Percentiles rank a stretch among this genome's conserved stretches.
Evolutionary conservation across 371 early-diverging fungal species (phyloP).

Genomic region (Rhizopus microsporus): DNA sequence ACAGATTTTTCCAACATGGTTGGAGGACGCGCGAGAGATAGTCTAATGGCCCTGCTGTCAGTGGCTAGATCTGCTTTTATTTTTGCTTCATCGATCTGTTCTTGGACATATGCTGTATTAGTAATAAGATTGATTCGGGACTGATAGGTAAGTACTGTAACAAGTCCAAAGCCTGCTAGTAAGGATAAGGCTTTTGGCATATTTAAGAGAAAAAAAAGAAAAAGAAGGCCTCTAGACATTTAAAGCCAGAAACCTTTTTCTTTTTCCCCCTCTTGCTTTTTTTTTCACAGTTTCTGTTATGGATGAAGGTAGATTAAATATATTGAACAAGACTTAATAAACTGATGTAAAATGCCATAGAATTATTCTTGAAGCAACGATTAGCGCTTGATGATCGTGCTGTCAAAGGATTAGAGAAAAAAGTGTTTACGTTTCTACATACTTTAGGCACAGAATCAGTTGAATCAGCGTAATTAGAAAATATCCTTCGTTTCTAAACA

Average conservation of each 20-base stretch:
- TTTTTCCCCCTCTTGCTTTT: no score
- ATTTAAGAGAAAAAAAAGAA: constrained; percentile 1
- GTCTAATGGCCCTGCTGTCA: constrained; percentile 7
- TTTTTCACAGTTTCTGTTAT: no score
- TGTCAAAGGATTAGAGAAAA: constrained; percentile 38
- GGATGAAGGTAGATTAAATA: not conserved
- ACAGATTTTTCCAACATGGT: constrained; percentile 21
- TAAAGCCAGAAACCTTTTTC: no score
- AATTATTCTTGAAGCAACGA: constrained; percentile 29
- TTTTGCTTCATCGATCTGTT: constrained; percentile 20
- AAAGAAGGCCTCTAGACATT: not conserved
- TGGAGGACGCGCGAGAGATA: constrained; percentile 19
- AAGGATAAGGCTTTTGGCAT: constrained; percentile 39
- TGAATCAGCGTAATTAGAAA: constrained; percentile 34
- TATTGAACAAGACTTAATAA: no score
- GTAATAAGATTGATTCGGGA: constrained; percentile 26
- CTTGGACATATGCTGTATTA: constrained; percentile 24
- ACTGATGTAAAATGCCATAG: constrained; percentile 2
- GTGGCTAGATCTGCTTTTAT: constrained; percentile 11
- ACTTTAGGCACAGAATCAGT: constrained; percentile 28
- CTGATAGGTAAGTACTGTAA: constrained; percentile 39
- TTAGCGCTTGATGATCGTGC: constrained; percentile 48
- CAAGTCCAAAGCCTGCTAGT: constrained; percentile 36
- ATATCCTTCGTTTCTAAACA: not conserved
- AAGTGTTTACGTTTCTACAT: constrained; percentile 28